Percentiles rank a stretch among this genome's conserved stretches.
Evolutionary conservation across 2,329 filamentous ascomycete species (phyloP).

Genomic region (Fonsecaea monophora): DNA sequence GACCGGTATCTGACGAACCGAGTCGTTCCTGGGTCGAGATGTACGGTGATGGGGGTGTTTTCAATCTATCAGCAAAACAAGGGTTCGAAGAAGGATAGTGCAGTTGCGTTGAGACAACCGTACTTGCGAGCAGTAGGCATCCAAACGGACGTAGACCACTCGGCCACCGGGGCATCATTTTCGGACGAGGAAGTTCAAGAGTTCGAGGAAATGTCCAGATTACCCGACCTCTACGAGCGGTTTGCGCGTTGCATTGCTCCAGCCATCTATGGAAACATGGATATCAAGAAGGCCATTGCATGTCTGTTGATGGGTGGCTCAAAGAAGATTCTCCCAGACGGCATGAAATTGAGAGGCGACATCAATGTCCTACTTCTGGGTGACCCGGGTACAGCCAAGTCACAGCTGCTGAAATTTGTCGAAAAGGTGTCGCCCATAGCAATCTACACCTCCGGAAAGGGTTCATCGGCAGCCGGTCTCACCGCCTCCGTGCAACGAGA

Average conservation of each 20-base stretch:
- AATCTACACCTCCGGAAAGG: conserved; percentile 98
- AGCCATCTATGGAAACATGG: conserved; percentile 92
- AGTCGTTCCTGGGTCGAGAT: conserved; percentile 92
- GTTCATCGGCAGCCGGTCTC: conserved; percentile 94
- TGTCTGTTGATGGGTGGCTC: conserved; percentile 93
- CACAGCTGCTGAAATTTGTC: conserved; percentile 94
- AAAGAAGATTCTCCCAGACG: conserved; percentile 96
- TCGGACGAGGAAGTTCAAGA: conserved; percentile 97
- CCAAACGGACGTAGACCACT: conserved; percentile 86
- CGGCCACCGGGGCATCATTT: conserved; percentile 83
- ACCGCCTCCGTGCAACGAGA: conserved; percentile 97
- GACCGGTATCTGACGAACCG: conserved; percentile 94
- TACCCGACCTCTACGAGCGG: conserved; percentile 88
- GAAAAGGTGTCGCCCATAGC: conserved; percentile 95
- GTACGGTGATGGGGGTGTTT: conserved; percentile 95
- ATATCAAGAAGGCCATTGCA: conserved; percentile 97
- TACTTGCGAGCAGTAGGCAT: conserved; percentile 94
- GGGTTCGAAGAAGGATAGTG: conserved; percentile 77
- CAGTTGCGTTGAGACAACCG: conserved; percentile 93
- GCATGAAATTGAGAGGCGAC: conserved; percentile 96
- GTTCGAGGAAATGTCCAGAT: conserved; percentile 86
- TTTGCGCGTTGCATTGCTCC: conserved; percentile 94
- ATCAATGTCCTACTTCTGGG: conserved; percentile 97
- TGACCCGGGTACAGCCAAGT: conserved; percentile 98
- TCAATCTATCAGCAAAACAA: conserved; percentile 93